Evolutionary conservation across 768 basidiomycete genomes (phyloP), one percentile per base, ranked within the genome.

Genomic region (Amanita pseudoporphyria): DNA sequence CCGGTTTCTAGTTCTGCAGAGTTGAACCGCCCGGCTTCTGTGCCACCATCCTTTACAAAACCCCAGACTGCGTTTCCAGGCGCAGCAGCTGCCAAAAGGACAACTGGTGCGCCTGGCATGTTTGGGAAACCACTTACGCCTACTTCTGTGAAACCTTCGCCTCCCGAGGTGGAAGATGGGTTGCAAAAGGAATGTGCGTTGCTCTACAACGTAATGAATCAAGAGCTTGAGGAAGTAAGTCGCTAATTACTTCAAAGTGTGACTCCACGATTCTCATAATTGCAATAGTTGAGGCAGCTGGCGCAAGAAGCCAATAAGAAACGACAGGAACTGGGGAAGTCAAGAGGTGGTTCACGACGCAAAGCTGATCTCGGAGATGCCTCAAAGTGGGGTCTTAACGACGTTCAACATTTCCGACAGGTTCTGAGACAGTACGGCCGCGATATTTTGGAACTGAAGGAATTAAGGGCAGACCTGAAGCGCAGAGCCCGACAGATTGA

Each of bases 181-280:
- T 78, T 91, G 76, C 84, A 87, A 56, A 70, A 71, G 14, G 81
- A 89, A 58, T 82, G 82, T 54, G 56, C 60, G 2, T 40, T 69
- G 30, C 67, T 91, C 30, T 68, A 81, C 36, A 48, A 54, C 1
- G 64, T 60, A 10, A 60, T 87, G 35, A 59, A 54, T 2, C 69
- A 65, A 32, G 84, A 88, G 52, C 63, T 92, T 0, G 67, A 77
- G 21, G 65, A 71, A 35, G 89, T 89, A 60, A 57, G 81, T 70
- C 35, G 36, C 30, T 49, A 39, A 49, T 36, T 49, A 38, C 3
- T 31, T 50, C 12, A 4, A n/a, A 28, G 3, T 30, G 3, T 45
- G 13, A 9, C 10, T 30, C 47, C 30, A 16, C 49, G 5, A 28
- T 28, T 39, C 19, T 33, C 21, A 22, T 30, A 45, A 40, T 44